phyloP scores from a whole-genome alignment of 441 rosid genomes.

The Kokia cookei region DNA sequence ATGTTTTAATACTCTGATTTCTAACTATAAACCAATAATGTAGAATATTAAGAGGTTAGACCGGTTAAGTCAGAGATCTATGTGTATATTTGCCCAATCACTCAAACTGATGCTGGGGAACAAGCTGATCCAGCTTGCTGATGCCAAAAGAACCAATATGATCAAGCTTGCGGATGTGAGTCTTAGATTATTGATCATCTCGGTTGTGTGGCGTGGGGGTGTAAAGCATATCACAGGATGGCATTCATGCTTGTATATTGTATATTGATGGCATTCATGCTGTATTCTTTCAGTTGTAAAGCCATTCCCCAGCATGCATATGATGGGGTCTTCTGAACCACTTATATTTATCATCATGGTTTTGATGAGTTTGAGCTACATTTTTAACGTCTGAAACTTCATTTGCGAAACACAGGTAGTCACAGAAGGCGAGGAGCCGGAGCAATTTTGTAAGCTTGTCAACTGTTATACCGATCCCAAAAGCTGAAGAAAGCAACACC shows the following conservation, averaged over 20 bases:
- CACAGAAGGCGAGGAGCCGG: conserved; percentile 40
- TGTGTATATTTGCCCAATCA: too few species aligned
- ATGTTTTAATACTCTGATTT: not conserved
- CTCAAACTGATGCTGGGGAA: not conserved
- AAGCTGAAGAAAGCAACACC: conserved; percentile 11
- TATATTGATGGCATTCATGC: not conserved
- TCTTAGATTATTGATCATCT: too few species aligned
- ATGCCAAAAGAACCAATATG: not conserved
- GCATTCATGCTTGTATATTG: not conserved
- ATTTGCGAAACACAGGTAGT: conserved; percentile 25
- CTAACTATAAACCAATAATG: not conserved
- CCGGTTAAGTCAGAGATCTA: too few species aligned
- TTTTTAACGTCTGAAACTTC: not conserved
- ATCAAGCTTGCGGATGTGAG: too few species aligned
- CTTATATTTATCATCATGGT: not conserved
- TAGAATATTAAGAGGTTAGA: not conserved
- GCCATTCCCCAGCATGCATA: too few species aligned
- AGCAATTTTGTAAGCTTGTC: conserved; percentile 25
- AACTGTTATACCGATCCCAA: conserved; percentile 23
- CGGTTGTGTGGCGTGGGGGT: not conserved
- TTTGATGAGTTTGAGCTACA: not conserved
- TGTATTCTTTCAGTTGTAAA: not conserved
- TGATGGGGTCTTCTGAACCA: not conserved
- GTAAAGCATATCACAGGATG: not conserved
- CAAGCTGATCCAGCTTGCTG: not conserved